Base-by-base conservation (phyloP, 495 filamentous ascomycete genomes). In the Schizothecium vesticola region DNA sequence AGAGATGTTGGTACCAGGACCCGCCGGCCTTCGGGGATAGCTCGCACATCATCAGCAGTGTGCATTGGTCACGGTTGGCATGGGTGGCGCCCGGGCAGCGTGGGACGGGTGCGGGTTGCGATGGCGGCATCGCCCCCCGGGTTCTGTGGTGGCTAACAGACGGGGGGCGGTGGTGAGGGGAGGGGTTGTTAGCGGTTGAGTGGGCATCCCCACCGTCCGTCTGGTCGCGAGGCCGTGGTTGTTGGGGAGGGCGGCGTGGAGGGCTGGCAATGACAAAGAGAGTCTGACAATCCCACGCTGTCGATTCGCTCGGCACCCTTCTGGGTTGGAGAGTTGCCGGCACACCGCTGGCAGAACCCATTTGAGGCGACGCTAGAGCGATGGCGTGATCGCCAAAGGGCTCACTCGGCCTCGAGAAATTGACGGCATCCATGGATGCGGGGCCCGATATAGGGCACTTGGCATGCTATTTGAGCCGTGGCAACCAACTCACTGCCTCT, bases 361-460 rank as follows among this genome's bases (percentile, higher is more conserved):
- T 69, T 67, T 72, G 71, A 66, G 57, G 67, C 60, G 51, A 66
- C 74, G 66, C 70, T 75, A 77, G 71, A 56, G 68, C 69, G 75
- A 77, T 77, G 74, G 76, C 75, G 75, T 74, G 74, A 77, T 77
- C 75, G 75, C 63, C 69, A 68, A 69, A 69, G 33, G 55, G 59
- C 73, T 58, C 59, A 69, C 63, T 59, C 60, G 67, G 33, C 70
- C 69, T 51, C 64, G 63, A 72, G 64, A 73, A 73, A 72, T 66
- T 61, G 65, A 61, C 56, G 12, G 65, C 43, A 51, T 51, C 43
- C 43, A 51, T 51, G 43, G 16, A 51, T 66, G 65, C 65, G 65
- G 65, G 65, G 65, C 56, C 63, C 29, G 57, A 66, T 66, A 60
- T 66, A 66, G 65, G 65, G 61, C 56, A 61, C 65, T 61, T 60